phyloP scores from a whole-genome alignment of 345 rosid species.

The Angophora floribunda region DNA sequence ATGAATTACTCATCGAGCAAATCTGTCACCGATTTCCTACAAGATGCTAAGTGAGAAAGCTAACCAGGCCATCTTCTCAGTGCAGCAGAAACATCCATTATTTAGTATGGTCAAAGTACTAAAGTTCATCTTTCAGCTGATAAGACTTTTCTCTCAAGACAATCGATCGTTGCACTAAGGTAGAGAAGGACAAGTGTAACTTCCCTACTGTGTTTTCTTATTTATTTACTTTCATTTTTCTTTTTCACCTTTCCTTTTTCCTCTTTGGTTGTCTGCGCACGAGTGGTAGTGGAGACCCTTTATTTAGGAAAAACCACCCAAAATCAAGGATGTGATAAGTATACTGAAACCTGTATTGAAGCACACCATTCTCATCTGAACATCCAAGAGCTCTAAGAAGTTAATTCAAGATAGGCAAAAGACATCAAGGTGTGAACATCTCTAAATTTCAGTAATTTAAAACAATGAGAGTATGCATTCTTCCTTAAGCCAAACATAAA shows the following conservation, averaged over 20 bases:
- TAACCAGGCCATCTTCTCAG: not conserved
- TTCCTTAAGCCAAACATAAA: not conserved
- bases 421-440: not conserved
- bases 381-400: not conserved
- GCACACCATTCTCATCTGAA: not conserved
- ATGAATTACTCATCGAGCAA: not conserved
- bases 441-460: not conserved
- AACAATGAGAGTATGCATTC: not conserved
- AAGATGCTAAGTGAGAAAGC: not conserved
- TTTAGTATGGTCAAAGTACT: not conserved
- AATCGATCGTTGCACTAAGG: not conserved
- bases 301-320: not conserved
- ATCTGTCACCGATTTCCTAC: not conserved
- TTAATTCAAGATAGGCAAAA: not conserved
- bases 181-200: not conserved
- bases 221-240: not conserved
- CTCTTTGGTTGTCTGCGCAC: not conserved
- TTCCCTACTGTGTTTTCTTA: not conserved
- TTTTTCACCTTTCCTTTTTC: not conserved
- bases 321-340: not conserved
- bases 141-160: not conserved
- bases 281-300: not conserved
- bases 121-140: not conserved
- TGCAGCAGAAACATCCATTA: not conserved
- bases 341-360: not conserved